Conservation (phyloP, 1,284 basidiomycete genomes). For the Microbotryomycetes sp. region DNA sequence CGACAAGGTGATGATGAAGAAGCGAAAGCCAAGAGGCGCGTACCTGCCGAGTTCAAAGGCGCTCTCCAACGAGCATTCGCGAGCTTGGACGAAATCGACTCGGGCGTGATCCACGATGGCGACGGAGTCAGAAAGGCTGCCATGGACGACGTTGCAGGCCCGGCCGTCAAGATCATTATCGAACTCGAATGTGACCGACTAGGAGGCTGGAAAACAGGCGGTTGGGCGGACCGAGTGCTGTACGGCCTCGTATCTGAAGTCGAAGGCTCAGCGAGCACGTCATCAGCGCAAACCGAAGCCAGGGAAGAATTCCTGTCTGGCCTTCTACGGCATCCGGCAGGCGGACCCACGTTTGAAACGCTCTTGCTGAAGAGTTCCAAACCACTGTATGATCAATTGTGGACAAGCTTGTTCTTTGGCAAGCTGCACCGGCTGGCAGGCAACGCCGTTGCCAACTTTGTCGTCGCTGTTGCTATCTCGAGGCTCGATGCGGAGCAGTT, state of each 20-base stretch:
- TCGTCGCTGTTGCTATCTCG: constrained; percentile 67
- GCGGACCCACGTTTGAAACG: constrained; percentile 78
- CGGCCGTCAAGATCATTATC: constrained; percentile 60
- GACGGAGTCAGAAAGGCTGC: constrained; percentile 78
- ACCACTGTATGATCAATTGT: constrained; percentile 58
- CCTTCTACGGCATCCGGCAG: constrained; percentile 70
- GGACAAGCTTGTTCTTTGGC: constrained; percentile 65
- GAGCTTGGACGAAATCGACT: constrained; percentile 41
- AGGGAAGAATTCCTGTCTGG: constrained; percentile 68
- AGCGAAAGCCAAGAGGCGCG: constrained; percentile 39
- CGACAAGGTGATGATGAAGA: constrained; percentile 34
- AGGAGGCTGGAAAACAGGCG: constrained; percentile 57
- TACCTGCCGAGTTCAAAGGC: constrained; percentile 51
- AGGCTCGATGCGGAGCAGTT: constrained; percentile 54
- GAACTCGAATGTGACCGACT: constrained; percentile 51
- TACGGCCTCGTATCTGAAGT: constrained; percentile 66
- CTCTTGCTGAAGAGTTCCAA: constrained; percentile 58
- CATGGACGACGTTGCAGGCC: constrained; percentile 70
- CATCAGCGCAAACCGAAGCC: constrained; percentile 3
- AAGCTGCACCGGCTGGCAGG: constrained; percentile 61
- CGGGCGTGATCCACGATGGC: constrained; percentile 34
- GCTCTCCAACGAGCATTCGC: constrained; percentile 53
- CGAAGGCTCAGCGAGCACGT: neutral
- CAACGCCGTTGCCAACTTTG: constrained; percentile 88
- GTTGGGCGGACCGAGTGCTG: constrained; percentile 71